phyloP scores from a whole-genome alignment of 345 rosid genomes.

The Raphanus raphanistrum region DNA sequence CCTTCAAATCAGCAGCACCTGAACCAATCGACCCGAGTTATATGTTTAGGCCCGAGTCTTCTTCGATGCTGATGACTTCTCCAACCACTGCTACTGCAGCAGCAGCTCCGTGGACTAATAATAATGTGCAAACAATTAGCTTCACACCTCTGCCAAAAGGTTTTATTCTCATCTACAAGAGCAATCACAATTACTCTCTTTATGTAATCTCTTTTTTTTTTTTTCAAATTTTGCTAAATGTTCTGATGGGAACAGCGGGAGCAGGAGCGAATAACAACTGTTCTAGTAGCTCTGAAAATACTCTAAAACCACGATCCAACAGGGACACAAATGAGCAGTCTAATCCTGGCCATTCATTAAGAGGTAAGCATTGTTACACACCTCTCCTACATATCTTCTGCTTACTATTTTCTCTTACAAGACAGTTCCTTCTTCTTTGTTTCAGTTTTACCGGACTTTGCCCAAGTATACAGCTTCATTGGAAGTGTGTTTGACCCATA shows the following conservation, averaged over 20 bases:
- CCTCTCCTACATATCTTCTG: background rate
- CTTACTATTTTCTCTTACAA: constrained; percentile 3
- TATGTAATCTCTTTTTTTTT: background rate
- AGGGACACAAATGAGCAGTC: constrained; percentile 53
- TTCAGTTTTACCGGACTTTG: constrained; percentile 88
- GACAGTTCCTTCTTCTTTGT: constrained; percentile 23
- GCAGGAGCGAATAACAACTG: constrained; percentile 50
- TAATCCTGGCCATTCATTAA: constrained; percentile 51
- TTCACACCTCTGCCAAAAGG: constrained; percentile 53
- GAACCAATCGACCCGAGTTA: constrained; percentile 49
- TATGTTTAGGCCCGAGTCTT: constrained; percentile 55
- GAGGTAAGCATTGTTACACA: constrained; percentile 45
- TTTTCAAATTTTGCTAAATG: background rate
- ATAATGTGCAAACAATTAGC: constrained; percentile 50
- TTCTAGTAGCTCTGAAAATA: constrained; percentile 69
- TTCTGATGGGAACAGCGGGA: constrained; percentile 32
- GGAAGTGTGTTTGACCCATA: constrained; percentile 86
- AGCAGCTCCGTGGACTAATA: constrained; percentile 56
- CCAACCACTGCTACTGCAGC: constrained; percentile 45
- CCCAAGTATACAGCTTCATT: constrained; percentile 79
- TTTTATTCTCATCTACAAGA: constrained; percentile 21
- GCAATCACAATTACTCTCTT: background rate
- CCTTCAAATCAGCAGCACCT: constrained; percentile 53
- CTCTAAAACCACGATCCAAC: constrained; percentile 45
- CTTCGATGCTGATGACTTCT: constrained; percentile 55